Conservation (phyloP, 805 yeast species). For the Maudiozyma saulgeensis region DNA sequence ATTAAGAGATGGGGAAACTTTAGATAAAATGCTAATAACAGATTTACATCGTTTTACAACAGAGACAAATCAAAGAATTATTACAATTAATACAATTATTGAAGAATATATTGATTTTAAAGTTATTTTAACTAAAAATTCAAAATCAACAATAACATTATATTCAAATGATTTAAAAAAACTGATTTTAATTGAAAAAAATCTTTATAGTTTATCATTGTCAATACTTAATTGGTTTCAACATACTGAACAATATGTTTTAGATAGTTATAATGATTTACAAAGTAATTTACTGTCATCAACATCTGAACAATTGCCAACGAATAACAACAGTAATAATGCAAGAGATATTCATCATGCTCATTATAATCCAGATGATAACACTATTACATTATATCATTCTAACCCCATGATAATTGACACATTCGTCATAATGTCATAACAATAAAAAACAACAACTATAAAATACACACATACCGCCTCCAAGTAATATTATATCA, state of each 20-base stretch:
- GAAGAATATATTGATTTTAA: background rate
- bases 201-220: slow-evolving; percentile 3
- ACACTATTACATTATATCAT: background rate
- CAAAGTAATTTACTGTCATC: background rate
- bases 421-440: background rate
- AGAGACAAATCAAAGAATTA: slow-evolving; percentile 7
- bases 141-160: background rate
- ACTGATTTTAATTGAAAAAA: slow-evolving; percentile 3
- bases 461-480: background rate
- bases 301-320: background rate
- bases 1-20: slow-evolving; percentile 1
- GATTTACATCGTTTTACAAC: background rate
- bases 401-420: background rate
- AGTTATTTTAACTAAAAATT: background rate
- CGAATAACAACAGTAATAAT: background rate
- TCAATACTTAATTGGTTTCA: background rate
- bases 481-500: no score
- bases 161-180: background rate
- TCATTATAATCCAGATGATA: background rate
- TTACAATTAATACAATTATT: slow-evolving; percentile 1
- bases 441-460: background rate
- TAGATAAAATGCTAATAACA: background rate
- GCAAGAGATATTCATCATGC: background rate
- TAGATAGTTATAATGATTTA: background rate
- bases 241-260: background rate